Percentiles rank a stretch among this genome's conserved stretches.
Conservation (phyloP, 108 stramenopile genomes). For the Pseudonitzschia multiseries region DNA sequence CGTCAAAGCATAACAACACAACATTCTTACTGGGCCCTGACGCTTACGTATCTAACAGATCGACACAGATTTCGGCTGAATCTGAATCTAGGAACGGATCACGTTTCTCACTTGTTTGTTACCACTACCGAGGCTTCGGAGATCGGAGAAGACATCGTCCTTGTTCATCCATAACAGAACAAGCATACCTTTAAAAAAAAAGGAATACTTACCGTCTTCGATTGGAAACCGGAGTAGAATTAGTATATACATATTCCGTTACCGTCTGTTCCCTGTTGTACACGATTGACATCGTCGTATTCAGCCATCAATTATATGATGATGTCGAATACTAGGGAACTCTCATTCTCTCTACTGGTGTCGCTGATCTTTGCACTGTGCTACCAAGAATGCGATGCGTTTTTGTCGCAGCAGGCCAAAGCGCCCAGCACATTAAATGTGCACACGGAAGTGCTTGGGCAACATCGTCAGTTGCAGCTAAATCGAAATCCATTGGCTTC, state of each 20-base stretch:
- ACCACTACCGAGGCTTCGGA: neutral
- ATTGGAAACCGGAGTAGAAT: too few relatives aligned
- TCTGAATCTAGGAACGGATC: neutral
- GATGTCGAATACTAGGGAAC: neutral
- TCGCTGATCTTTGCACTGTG: neutral
- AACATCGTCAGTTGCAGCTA: neutral
- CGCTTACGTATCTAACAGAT: neutral
- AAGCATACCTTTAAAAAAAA: too few relatives aligned
- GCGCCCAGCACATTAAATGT: neutral
- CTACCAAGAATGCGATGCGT: conserved; percentile 2
- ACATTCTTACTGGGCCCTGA: neutral
- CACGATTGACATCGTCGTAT: too few relatives aligned
- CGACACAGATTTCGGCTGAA: neutral
- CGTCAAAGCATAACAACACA: neutral
- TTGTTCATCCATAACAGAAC: too few relatives aligned
- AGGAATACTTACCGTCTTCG: too few relatives aligned
- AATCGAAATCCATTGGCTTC: neutral
- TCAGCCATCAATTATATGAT: neutral
- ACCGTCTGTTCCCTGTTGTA: neutral
- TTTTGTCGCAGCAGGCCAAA: neutral
- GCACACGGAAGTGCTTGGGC: neutral
- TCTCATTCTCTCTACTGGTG: neutral
- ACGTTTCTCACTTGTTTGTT: neutral
- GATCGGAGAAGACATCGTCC: neutral
- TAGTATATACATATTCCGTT: too few relatives aligned